A percentile compares a stretch with the other conserved stretches of the same genome.
Conservation (phyloP, 257 asterid species). For the Capsicum rhomboideum region DNA sequence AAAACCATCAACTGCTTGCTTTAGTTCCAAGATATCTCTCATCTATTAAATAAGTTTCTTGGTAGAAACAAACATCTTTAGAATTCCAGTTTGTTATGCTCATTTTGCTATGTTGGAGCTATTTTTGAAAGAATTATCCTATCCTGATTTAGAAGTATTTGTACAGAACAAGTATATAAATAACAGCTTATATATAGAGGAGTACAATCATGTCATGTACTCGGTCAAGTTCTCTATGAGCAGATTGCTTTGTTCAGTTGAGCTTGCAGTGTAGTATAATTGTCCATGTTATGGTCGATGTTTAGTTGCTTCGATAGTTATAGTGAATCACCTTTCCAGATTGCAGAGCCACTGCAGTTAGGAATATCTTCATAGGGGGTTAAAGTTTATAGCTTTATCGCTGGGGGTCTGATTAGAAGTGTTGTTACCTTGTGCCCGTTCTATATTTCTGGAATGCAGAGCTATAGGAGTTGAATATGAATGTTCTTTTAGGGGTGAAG, state of each 20-base stretch:
- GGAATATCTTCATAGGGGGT: neutral
- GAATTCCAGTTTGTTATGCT: neutral
- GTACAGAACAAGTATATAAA: neutral
- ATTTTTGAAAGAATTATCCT: neutral
- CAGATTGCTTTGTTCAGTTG: neutral
- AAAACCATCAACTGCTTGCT: neutral
- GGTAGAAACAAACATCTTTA: neutral
- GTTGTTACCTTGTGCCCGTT: neutral
- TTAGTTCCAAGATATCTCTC: neutral
- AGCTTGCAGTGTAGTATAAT: neutral
- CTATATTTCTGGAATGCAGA: neutral
- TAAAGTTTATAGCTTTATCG: neutral
- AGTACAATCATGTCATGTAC: neutral
- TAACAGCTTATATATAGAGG: neutral
- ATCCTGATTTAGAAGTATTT: neutral
- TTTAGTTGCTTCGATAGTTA: neutral
- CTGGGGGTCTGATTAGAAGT: neutral
- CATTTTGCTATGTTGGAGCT: neutral
- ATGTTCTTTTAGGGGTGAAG: neutral
- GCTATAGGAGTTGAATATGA: neutral
- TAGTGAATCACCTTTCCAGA: neutral
- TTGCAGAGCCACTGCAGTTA: neutral
- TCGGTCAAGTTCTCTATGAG: neutral
- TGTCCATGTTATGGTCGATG: neutral
- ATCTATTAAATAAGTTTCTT: slow-evolving; percentile 1